Base-by-base conservation (phyloP, 768 basidiomycete species). In the Termitomyces heimii region DNA sequence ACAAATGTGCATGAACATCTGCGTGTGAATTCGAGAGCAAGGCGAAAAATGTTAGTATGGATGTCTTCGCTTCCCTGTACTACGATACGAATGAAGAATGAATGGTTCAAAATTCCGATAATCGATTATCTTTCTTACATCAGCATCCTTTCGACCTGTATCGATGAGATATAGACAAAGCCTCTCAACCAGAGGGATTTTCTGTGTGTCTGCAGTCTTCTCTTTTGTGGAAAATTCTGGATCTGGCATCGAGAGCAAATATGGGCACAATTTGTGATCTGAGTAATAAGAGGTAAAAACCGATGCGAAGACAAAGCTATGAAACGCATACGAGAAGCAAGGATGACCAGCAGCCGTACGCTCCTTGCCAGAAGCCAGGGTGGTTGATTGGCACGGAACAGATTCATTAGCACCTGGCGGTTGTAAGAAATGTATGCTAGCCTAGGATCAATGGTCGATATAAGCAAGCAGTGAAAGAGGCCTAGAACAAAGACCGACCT, bases 321-420 rank as follows among this genome's bases (percentile, higher is more conserved):
- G 35, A 60, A 61, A 26, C 49, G 71, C 84, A 59, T 63, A 86
- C 83, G 76, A 35, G 81, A 80, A 20, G 81, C 81, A 40, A 88
- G 65, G 53, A 83, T 67, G 18, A 79, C 66, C 28, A 91, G 69
- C 14, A 85, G 60, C n/a, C 80, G 77, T 18, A 77, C 69, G 39
- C 75, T 73, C 13, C 76, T 74, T 47, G 71, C 67, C 8, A 88
- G 66, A 28, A 89, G 66, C 74, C 79, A 78, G 5, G 65, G 58
- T 2, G 86, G 82, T 52, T 85, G 85, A 24, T 71, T 68, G 5
- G 73, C 61, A 58, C 81, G 71, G 16, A 90, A 69, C 24, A 91
- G 69, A 14, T 67, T 72, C 52, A 74, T 66, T 53, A 87, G 62
- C 44, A 80, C 70, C 22, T 76, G 70, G 24, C 70, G 67, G 32